These are phyloP conservation scores for Solanum etuberosum DNA, from an alignment of 257 asterid genomes.

Conservation along the genomic window DNA sequence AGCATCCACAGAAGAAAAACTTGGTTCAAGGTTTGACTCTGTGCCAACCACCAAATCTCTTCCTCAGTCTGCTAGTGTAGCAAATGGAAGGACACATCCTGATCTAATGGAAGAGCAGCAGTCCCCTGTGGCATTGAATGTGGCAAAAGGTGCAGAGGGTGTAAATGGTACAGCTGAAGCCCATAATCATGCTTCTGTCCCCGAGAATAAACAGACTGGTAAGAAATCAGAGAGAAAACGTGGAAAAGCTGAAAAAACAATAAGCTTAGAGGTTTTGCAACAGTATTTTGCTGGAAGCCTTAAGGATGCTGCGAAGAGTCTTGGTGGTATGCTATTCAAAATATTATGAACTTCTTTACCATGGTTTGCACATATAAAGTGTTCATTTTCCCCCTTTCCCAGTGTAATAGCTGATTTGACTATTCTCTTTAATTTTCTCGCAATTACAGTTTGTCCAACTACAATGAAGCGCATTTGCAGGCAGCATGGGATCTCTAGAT, in stretches of 20 bases:
- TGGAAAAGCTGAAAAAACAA: slow-evolving; percentile 85
- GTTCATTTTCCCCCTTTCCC: background rate
- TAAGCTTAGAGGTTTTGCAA: slow-evolving; percentile 82
- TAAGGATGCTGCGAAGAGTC: slow-evolving; percentile 89
- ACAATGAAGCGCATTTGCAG: slow-evolving; percentile 93
- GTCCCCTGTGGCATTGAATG: slow-evolving; percentile 16
- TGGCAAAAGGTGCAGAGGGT: slow-evolving; percentile 22
- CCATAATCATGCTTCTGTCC: slow-evolving; percentile 25
- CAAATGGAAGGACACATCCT: slow-evolving; percentile 23
- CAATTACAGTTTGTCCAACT: slow-evolving; percentile 76
- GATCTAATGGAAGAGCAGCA: slow-evolving; percentile 29
- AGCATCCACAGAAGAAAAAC: slow-evolving; percentile 36
- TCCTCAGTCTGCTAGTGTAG: slow-evolving; percentile 20
- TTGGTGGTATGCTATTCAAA: slow-evolving; percentile 57
- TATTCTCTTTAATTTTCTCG: background rate
- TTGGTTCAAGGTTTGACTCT: slow-evolving; percentile 22
- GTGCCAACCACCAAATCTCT: slow-evolving; percentile 27
- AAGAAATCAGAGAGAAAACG: slow-evolving; percentile 76
- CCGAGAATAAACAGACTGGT: slow-evolving; percentile 27
- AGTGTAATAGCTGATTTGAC: background rate
- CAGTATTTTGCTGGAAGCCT: slow-evolving; percentile 89
- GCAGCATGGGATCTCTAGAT: slow-evolving; percentile 86
- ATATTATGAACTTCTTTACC: background rate
- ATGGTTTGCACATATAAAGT: background rate
- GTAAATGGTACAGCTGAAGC: slow-evolving; percentile 18